phyloP scores from a whole-genome alignment of 257 asterid species.

The Catharanthus roseus region DNA sequence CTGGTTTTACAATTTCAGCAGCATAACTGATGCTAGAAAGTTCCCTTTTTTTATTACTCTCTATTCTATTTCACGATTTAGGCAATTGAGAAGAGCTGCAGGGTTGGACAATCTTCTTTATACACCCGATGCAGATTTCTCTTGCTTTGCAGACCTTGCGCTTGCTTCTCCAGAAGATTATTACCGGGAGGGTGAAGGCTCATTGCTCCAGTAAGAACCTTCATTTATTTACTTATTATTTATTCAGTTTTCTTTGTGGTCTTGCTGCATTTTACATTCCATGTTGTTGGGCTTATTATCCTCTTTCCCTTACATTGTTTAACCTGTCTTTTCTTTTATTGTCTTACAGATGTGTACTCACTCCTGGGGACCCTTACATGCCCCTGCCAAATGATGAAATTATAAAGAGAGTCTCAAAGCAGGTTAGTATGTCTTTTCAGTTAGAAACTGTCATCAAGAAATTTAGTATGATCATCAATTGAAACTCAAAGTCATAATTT shows the following conservation, averaged over 20 bases:
- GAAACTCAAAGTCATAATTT: no score
- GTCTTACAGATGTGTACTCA: slow-evolving; percentile 76
- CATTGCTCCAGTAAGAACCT: slow-evolving; percentile 85
- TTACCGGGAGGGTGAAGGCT: slow-evolving; percentile 91
- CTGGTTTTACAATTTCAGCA: slow-evolving; percentile 1
- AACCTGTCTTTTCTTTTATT: slow-evolving; percentile 14
- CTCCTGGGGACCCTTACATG: slow-evolving; percentile 99
- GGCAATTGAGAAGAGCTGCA: slow-evolving; percentile 76
- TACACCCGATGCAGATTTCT: slow-evolving; percentile 97
- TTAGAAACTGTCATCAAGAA: not conserved
- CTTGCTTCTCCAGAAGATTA: slow-evolving; percentile 89
- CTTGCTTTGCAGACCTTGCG: slow-evolving; percentile 97
- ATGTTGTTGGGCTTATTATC: not conserved
- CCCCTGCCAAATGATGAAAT: slow-evolving; percentile 84
- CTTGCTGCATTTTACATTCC: not conserved
- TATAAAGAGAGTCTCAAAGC: slow-evolving; percentile 77
- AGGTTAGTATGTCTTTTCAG: slow-evolving; percentile 43
- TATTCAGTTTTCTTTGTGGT: not conserved
- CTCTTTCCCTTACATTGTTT: slow-evolving; percentile 3
- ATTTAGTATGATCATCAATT: no score
- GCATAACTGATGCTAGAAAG: not conserved
- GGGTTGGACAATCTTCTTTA: slow-evolving; percentile 94
- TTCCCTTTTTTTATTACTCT: slow-evolving; percentile 2
- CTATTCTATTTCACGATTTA: slow-evolving; percentile 22
- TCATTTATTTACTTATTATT: not conserved